Evolutionary conservation across 2,329 filamentous ascomycete species (phyloP), one percentile per base, ranked within the genome.

Genomic region (Zymoseptoria crescenta): DNA sequence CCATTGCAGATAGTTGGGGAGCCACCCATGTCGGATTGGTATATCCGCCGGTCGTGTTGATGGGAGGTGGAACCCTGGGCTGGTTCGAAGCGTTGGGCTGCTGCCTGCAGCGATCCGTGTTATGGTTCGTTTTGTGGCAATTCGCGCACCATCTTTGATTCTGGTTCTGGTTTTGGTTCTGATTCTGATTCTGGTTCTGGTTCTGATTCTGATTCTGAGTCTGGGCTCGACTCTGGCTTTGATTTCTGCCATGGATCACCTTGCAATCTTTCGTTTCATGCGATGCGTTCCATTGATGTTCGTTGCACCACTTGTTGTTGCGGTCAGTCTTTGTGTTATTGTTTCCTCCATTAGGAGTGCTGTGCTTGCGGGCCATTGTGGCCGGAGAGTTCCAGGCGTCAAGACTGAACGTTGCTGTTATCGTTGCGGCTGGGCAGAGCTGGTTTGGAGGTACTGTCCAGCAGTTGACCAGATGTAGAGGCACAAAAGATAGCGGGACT

Each of bases 391-490:
- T 16, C n/a, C 35, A 6, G 35, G 35, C n/a, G 35, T 45, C 10
- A 45, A 16, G 35, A 16, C 30, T 24, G 52, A 20, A 1, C 21
- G 8, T 29, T 49, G 8, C 20, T 49, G 51, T 28, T 50, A 19
- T 30, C 16, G 45, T 58, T 27, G 27, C 35, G n/a, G 35, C 35
- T 13, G 35, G 7, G 35, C 10, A n/a, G 16, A 45, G 35, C 35
- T 16, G 35, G 35, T 45, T 7, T 5, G 20, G 28, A 52, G 58
- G 58, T 50, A 53, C 58, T 59, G 58, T 50, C 54, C 55, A 57
- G 58, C 58, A 59, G 58, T 51, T 59, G 51, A 55, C 54, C 49
- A 56, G 51, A 49, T 54, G 55, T 27, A n/a, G 35, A 49, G 48
- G 45, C 29, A 57, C 55, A 54, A 56, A 59, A 51, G 58, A 57